Evolutionary conservation across 2,329 filamentous ascomycete genomes (phyloP).

Genomic region (Fusarium udum): DNA sequence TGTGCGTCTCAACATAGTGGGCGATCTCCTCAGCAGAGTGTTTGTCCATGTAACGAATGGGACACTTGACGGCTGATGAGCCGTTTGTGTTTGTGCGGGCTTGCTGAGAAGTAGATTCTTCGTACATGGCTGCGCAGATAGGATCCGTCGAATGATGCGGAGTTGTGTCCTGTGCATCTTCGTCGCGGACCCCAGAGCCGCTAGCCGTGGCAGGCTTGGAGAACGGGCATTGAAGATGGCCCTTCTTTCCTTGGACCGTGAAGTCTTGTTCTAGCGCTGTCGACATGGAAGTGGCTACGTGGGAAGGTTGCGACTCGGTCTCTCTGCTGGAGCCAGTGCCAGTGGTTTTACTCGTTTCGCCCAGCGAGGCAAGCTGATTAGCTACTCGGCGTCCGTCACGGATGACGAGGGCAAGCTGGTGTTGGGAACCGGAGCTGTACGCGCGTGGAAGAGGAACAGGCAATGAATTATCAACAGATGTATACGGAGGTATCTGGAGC

Average conservation of each 20-base stretch:
- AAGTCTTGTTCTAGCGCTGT: conserved; percentile 87
- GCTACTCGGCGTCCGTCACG: conserved; percentile 70
- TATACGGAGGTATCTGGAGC: conserved; percentile 69
- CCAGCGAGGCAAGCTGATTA: conserved; percentile 59
- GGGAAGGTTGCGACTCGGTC: conserved; percentile 56
- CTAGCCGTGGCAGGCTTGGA: conserved; percentile 55
- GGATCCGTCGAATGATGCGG: conserved; percentile 65
- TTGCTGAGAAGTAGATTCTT: conserved; percentile 65
- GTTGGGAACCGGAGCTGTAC: conserved; percentile 51
- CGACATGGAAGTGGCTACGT: conserved; percentile 65
- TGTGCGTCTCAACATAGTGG: conserved; percentile 92
- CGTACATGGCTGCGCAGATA: conserved; percentile 71
- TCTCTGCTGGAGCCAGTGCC: conserved; percentile 60
- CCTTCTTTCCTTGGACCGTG: conserved; percentile 83
- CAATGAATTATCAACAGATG: conserved; percentile 58
- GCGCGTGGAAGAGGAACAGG: conserved; percentile 66
- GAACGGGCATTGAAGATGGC: conserved; percentile 84
- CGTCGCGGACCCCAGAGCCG: conserved; percentile 40
- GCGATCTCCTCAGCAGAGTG: conserved; percentile 94
- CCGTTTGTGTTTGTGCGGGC: conserved; percentile 59
- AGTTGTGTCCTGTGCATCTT: conserved; percentile 49
- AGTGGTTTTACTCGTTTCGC: conserved; percentile 61
- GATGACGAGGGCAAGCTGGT: conserved; percentile 70
- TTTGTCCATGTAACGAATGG: conserved; percentile 91
- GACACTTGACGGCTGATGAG: conserved; percentile 74